Conservation (phyloP, 1,284 basidiomycete genomes). For the Tremellales sp. region DNA sequence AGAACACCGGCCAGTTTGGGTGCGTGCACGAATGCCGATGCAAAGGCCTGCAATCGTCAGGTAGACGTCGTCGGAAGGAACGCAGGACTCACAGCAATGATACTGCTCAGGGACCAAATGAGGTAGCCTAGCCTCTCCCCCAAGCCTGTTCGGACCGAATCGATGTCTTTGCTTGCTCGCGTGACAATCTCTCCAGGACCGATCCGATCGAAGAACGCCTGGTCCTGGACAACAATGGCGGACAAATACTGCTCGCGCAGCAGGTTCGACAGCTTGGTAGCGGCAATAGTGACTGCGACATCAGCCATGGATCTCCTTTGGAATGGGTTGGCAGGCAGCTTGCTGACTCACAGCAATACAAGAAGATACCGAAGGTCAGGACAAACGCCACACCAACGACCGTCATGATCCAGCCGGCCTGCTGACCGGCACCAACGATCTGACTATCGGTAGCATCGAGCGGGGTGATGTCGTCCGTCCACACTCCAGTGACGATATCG, state of each 20-base stretch:
- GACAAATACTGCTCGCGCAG: conserved; percentile 47
- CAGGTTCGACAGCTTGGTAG: conserved; percentile 35
- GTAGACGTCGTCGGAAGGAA: conserved; percentile 2
- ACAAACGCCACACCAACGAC: conserved; percentile 38
- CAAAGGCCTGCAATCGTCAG: conserved; percentile 21
- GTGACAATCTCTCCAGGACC: conserved; percentile 50
- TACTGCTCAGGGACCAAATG: conserved; percentile 37
- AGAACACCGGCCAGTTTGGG: conserved; percentile 48
- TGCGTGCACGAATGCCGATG: conserved; percentile 45
- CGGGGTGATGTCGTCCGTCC: conserved; percentile 30
- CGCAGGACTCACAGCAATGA: conserved; percentile 28
- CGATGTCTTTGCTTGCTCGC: conserved; percentile 46
- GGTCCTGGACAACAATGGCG: conserved; percentile 48
- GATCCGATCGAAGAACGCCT: conserved; percentile 47
- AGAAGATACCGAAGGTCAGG: conserved; percentile 35
- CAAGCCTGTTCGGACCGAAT: conserved; percentile 42
- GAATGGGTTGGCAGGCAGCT: not conserved
- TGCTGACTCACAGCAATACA: conserved; percentile 27
- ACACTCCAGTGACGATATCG: conserved; percentile 26
- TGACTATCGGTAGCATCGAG: conserved; percentile 13
- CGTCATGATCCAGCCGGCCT: conserved; percentile 42
- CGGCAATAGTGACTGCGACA: conserved; percentile 39
- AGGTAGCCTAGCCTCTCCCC: conserved; percentile 49
- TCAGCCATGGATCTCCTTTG: not conserved
- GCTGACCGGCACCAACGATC: conserved; percentile 2